Evolutionary conservation across 1,139 yeast species (phyloP).

Genomic region (Blastobotrys persicus): DNA sequence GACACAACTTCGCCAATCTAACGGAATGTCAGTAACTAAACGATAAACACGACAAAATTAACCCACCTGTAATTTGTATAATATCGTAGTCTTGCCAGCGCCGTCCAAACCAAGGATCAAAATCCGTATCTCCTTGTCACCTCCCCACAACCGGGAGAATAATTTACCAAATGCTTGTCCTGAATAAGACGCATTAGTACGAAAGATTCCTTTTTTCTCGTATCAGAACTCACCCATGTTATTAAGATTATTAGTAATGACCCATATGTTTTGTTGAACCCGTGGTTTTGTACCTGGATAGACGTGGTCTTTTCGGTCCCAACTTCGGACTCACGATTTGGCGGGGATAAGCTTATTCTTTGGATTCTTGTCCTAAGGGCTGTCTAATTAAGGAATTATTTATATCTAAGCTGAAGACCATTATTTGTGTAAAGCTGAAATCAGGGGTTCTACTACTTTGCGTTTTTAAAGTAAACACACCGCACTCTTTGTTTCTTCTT

Average conservation of each 20-base stretch:
- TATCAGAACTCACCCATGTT: not conserved
- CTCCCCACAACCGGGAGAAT: conserved; percentile 85
- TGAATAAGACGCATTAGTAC: no score
- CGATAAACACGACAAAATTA: not conserved
- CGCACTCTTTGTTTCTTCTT: no score
- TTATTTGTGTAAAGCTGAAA: no score
- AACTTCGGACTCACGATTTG: no score
- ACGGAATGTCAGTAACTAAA: not conserved
- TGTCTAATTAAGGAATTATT: no score
- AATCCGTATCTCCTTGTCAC: conserved; percentile 85
- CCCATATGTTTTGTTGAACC: not conserved
- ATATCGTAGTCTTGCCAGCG: conserved; percentile 95
- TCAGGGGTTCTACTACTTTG: no score
- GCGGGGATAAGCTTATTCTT: no score
- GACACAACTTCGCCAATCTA: conserved; percentile 86
- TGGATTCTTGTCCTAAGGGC: no score
- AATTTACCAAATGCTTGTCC: conserved; percentile 60
- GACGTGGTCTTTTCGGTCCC: not conserved
- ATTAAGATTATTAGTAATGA: not conserved
- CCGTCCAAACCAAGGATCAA: conserved; percentile 93
- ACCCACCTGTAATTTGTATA: conserved; percentile 72
- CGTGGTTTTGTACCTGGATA: no score
- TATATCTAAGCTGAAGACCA: no score
- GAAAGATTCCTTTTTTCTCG: no score
- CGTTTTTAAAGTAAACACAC: no score